Evolutionary conservation across 768 basidiomycete species (phyloP).

Genomic region (Paxillus involutus): DNA sequence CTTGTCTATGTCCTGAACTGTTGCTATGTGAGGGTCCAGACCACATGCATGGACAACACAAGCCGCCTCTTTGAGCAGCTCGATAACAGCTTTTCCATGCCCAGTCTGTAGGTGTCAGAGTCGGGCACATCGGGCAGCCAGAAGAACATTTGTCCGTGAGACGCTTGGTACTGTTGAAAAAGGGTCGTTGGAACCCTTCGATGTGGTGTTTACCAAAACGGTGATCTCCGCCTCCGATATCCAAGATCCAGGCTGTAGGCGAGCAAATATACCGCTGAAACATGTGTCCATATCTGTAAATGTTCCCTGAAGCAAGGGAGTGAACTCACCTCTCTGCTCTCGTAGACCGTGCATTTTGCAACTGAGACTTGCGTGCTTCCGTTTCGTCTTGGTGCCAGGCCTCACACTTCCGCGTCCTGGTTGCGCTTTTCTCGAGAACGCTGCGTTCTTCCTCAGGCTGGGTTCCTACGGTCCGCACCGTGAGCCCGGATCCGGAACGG

Average conservation of each 20-base stretch:
- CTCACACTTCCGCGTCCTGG: too few species aligned
- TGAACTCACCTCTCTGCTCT: background rate
- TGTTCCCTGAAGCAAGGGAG: background rate
- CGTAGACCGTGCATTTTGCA: background rate
- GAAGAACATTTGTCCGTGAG: background rate
- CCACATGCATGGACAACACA: background rate
- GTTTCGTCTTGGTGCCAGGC: background rate
- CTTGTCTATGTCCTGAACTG: constrained; percentile 4
- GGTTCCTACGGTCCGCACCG: too few species aligned
- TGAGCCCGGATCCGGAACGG: too few species aligned
- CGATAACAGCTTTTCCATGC: background rate
- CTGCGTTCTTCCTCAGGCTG: too few species aligned
- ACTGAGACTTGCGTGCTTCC: background rate
- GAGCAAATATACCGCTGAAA: background rate
- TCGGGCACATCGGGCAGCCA: too few species aligned
- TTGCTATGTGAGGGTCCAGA: constrained; percentile 4
- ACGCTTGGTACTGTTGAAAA: background rate
- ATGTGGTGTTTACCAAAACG: background rate
- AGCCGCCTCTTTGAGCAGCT: background rate
- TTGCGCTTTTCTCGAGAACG: too few species aligned
- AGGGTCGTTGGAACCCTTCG: background rate
- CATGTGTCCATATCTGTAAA: background rate
- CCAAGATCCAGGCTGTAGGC: background rate
- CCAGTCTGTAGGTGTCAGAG: background rate
- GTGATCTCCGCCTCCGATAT: background rate